These are phyloP conservation scores for Chytriomyces sp. DNA, from an alignment of 192 early-diverging fungal species.

Conservation along the genomic window DNA sequence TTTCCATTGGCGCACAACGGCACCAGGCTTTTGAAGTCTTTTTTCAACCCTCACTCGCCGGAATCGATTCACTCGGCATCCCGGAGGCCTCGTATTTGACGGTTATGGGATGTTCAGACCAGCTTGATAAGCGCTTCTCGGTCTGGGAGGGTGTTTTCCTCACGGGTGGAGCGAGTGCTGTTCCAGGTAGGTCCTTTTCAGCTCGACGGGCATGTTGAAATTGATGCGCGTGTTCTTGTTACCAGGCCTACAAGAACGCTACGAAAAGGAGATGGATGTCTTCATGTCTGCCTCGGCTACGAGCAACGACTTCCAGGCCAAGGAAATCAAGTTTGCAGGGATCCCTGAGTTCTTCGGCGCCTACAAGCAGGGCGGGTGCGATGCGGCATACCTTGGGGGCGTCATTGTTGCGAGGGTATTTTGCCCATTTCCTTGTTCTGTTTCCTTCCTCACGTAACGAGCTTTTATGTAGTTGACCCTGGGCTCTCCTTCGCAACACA, in stretches of 20 bases:
- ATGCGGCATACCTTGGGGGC: constrained; percentile 79
- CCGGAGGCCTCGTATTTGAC: constrained; percentile 68
- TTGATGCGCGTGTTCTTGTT: constrained; percentile 6
- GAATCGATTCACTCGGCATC: constrained; percentile 40
- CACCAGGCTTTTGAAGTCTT: constrained; percentile 68
- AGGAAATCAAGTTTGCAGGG: constrained; percentile 75
- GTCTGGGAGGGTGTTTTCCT: constrained; percentile 87
- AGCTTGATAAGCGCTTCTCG: constrained; percentile 68
- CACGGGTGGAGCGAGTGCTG: constrained; percentile 69
- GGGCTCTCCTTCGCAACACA: constrained; percentile 22
- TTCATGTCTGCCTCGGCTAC: constrained; percentile 80
- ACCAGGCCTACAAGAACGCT: constrained; percentile 65
- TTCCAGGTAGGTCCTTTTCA: constrained; percentile 37
- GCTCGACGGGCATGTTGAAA: neutral
- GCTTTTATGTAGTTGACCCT: constrained; percentile 34
- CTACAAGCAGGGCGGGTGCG: constrained; percentile 68
- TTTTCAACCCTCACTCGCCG: constrained; percentile 66
- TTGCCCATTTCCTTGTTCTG: neutral
- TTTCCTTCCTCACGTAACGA: too few relatives aligned
- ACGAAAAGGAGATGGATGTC: constrained; percentile 65
- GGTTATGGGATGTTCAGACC: constrained; percentile 61
- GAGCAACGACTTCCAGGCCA: constrained; percentile 80
- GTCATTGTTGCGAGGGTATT: constrained; percentile 84
- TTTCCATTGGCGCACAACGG: constrained; percentile 60
- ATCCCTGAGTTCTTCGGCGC: constrained; percentile 88